phyloP scores from a whole-genome alignment of 2,329 filamentous ascomycete genomes.

The Scytalidium sp. region DNA sequence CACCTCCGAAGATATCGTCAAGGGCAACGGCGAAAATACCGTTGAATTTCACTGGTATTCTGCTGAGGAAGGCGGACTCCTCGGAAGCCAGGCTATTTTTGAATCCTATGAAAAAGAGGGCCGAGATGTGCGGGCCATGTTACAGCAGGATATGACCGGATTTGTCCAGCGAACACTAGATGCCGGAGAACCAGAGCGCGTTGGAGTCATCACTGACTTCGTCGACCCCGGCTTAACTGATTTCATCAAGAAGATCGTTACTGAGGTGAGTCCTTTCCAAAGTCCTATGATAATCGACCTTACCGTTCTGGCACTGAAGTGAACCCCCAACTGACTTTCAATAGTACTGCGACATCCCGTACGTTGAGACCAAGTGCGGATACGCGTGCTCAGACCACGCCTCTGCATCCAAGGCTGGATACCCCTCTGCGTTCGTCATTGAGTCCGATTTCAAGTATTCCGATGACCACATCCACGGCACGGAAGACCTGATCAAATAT shows the following conservation, averaged over 20 bases:
- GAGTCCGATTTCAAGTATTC: slow-evolving; percentile 67
- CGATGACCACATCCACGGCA: slow-evolving; percentile 68
- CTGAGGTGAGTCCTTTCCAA: slow-evolving; percentile 43
- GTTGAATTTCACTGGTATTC: slow-evolving; percentile 98
- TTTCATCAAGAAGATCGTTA: slow-evolving; percentile 89
- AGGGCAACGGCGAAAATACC: slow-evolving; percentile 75
- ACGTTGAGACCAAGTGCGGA: slow-evolving; percentile 82
- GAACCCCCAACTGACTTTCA: slow-evolving; percentile 3
- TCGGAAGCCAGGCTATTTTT: slow-evolving; percentile 90
- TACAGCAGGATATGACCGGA: slow-evolving; percentile 98
- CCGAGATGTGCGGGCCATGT: slow-evolving; percentile 87
- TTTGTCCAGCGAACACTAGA: slow-evolving; percentile 81
- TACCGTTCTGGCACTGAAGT: too few relatives aligned
- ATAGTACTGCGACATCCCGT: slow-evolving; percentile 87
- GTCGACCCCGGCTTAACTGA: slow-evolving; percentile 79
- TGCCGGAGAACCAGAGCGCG: slow-evolving; percentile 76
- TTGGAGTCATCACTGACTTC: slow-evolving; percentile 90
- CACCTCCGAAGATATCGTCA: slow-evolving; percentile 64
- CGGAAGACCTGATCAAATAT: slow-evolving; percentile 68
- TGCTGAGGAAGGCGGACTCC: slow-evolving; percentile 82
- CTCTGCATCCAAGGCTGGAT: slow-evolving; percentile 70
- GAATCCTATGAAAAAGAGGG: slow-evolving; percentile 69
- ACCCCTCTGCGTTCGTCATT: slow-evolving; percentile 73
- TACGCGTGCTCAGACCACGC: slow-evolving; percentile 80
- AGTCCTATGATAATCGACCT: too few relatives aligned